A percentile compares a stretch with the other conserved stretches of the same genome.
phyloP scores from a whole-genome alignment of 1,284 basidiomycete genomes.

The Ceratobasidium sp. region DNA sequence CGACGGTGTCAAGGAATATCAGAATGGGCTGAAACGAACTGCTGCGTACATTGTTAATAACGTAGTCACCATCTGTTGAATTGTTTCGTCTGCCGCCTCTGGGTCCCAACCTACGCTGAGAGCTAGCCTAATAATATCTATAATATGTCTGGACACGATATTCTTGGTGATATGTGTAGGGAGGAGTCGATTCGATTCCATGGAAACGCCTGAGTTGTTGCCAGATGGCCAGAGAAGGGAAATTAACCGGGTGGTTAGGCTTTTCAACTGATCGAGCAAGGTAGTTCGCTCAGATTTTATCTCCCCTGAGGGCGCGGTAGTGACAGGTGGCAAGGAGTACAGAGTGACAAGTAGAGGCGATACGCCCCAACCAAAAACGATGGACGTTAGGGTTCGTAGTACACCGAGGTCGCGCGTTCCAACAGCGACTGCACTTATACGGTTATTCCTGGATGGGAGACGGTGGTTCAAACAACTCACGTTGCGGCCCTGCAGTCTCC shows the following conservation, averaged over 20 bases:
- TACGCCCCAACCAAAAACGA: constrained; percentile 76
- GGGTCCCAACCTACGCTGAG: constrained; percentile 78
- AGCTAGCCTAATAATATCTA: constrained; percentile 67
- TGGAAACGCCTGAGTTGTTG: background rate
- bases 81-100: constrained; percentile 58
- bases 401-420: constrained; percentile 72
- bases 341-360: constrained; percentile 63
- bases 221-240: background rate
- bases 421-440: constrained; percentile 57
- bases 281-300: background rate
- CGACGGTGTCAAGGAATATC: background rate
- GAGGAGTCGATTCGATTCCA: constrained; percentile 47
- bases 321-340: constrained; percentile 54
- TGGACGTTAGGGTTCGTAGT: constrained; percentile 70
- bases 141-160: constrained; percentile 67
- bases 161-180: constrained; percentile 69
- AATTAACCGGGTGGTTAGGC: constrained; percentile 58
- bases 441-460: background rate
- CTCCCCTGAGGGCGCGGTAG: background rate
- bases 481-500: constrained; percentile 25
- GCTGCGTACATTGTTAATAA: constrained; percentile 67
- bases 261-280: constrained; percentile 56
- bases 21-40: constrained; percentile 9
- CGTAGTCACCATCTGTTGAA: constrained; percentile 64
- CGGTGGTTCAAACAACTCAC: background rate